Evolutionary conservation across 441 rosid species (phyloP).

Genomic region (Mallotus japonicus): DNA sequence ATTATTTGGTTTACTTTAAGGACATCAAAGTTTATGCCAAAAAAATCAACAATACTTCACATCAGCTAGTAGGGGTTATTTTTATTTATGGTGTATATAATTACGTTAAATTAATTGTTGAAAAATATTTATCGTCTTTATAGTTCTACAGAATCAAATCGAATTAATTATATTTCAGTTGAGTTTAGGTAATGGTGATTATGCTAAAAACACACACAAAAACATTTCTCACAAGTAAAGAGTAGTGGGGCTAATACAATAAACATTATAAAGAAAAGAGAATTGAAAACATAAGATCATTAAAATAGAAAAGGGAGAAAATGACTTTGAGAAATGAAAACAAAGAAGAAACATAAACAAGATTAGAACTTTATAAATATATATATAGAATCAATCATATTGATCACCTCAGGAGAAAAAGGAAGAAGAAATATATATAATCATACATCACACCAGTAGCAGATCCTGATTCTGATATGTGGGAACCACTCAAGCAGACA

Average conservation of each 20-base stretch:
- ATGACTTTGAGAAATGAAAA: slow-evolving; percentile 4
- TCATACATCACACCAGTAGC: slow-evolving; percentile 34
- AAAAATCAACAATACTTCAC: background rate
- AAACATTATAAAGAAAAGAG: background rate
- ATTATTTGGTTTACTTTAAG: slow-evolving; percentile 5
- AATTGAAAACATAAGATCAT: background rate
- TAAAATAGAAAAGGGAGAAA: slow-evolving; percentile 21
- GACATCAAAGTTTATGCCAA: background rate
- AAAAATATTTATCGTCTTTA: too few relatives aligned
- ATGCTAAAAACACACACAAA: background rate
- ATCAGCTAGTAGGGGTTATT: too few relatives aligned
- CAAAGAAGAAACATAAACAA: background rate
- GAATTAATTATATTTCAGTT: too few relatives aligned
- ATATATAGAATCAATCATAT: slow-evolving; percentile 23
- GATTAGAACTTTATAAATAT: slow-evolving; percentile 10
- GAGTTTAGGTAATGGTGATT: too few relatives aligned
- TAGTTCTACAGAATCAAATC: too few relatives aligned
- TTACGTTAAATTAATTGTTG: too few relatives aligned
- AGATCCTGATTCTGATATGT: slow-evolving; percentile 65
- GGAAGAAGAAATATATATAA: slow-evolving; percentile 25
- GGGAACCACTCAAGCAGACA: slow-evolving; percentile 57
- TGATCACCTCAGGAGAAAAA: slow-evolving; percentile 13
- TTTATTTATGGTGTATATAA: too few relatives aligned
- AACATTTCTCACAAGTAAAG: background rate
- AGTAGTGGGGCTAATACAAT: background rate